Percentiles rank a stretch among this genome's conserved stretches.
Conservation (phyloP, 352 stramenopile genomes). For the Aphanomyces cochlioides region DNA sequence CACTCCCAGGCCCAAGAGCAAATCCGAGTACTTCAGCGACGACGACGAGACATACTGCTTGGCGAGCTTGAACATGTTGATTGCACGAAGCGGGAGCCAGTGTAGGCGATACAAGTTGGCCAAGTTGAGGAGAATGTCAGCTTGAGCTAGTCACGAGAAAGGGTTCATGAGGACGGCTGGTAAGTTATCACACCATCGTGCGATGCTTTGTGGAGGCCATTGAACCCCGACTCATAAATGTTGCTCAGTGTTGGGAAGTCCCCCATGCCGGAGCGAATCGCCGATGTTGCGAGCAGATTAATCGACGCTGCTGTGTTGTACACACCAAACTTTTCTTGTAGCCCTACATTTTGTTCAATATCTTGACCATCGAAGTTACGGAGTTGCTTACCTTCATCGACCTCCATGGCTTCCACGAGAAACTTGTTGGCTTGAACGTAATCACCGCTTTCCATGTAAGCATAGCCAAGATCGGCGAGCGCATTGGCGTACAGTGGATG, state of each 20-base stretch:
- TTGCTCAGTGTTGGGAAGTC: constrained; percentile 19
- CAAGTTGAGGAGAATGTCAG: constrained; percentile 27
- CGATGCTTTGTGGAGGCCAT: constrained; percentile 23
- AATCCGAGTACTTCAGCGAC: constrained; percentile 8
- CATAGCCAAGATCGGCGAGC: constrained; percentile 24
- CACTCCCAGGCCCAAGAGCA: constrained; percentile 13
- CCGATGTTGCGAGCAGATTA: constrained; percentile 26
- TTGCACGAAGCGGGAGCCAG: constrained; percentile 25
- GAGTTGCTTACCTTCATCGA: constrained; percentile 22
- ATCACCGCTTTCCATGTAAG: constrained; percentile 22
- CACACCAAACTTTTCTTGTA: constrained; percentile 26
- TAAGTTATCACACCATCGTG: neutral
- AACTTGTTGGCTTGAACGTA: constrained; percentile 9
- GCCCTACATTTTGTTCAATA: constrained; percentile 1
- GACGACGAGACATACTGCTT: neutral
- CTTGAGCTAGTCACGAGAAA: neutral
- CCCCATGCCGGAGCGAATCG: constrained; percentile 14
- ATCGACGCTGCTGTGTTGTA: constrained; percentile 29
- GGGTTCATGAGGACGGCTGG: neutral
- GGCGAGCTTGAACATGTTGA: constrained; percentile 30
- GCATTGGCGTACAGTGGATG: constrained; percentile 28
- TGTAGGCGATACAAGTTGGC: constrained; percentile 28
- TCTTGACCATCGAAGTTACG: neutral
- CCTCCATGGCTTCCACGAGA: constrained; percentile 19
- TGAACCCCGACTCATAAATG: constrained; percentile 25